Evolutionary conservation across 768 basidiomycete species (phyloP), one percentile per base, ranked within the genome.

Genomic region (Lanmaoa rubissima): DNA sequence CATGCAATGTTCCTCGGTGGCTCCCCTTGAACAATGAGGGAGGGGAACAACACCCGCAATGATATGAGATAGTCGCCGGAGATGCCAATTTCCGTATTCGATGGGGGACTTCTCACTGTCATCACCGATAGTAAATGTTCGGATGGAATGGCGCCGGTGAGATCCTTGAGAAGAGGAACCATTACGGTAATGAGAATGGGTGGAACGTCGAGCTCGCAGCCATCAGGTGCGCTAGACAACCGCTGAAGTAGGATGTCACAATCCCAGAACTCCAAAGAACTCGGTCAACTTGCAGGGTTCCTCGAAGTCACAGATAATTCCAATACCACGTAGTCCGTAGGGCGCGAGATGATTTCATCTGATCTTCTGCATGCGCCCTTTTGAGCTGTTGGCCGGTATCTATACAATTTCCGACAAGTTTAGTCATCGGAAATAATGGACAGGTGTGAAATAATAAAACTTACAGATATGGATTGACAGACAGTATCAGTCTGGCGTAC

Each of bases 81-180:
- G 46, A 57, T 61, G 31, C 21, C 19, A 45, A 48, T 21, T 35
- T 1, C 62, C 61, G 48, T 55, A 26, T 57, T 16, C 34, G 32
- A 53, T 48, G 41, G 26, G 17, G 41, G 35, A n/a, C 54, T 49
- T 64, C 62, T 54, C 24, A 24, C 6, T 40, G 24, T 51, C 41
- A 31, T 31, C 19, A 48, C 21, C 48, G 52, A 41, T 19, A 45
- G 19, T 0, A 38, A 46, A 28, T 47, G 8, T 31, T 63, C 62
- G 62, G 63, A 50, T 36, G 34, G 21, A 28, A 52, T 4, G 32
- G 38, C n/a, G 32, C 59, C 63, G 55, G 63, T 43, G 16, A 38
- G 36, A 36, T 41, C 41, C 32, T 41, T 34, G n/a, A 51, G 35
- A 26, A 31, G n/a, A 39, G 21, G 28, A 34, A 21, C 36, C n/a